Conservation (phyloP, 169 alveolate genomes). For the Eimeria acervulina region DNA sequence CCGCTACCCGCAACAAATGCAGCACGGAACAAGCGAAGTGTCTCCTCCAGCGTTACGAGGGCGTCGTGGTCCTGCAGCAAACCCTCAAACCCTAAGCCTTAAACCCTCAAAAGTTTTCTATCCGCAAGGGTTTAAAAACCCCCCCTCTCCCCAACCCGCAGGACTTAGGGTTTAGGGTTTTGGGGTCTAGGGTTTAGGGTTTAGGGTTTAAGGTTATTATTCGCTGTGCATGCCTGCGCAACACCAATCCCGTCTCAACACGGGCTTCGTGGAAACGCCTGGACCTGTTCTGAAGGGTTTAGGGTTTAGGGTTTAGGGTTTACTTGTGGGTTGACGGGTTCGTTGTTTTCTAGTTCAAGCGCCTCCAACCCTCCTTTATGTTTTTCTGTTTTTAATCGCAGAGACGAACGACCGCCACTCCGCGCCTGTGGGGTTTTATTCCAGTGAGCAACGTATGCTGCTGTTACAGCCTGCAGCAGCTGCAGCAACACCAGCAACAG, state of each 20-base stretch:
- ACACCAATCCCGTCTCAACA: too few species aligned
- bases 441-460: constrained; percentile 55
- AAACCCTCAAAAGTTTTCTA: constrained; percentile 30
- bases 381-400: constrained; percentile 1
- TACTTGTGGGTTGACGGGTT: constrained; percentile 62
- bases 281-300: too few species aligned
- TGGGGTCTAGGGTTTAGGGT: background rate
- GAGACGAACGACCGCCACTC: background rate
- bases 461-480: constrained; percentile 44
- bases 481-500: constrained; percentile 45
- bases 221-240: too few species aligned
- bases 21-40: constrained; percentile 80
- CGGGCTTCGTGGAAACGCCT: too few species aligned
- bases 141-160: too few species aligned
- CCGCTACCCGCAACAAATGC: constrained; percentile 88
- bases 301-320: background rate
- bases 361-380: constrained; percentile 33
- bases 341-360: constrained; percentile 1
- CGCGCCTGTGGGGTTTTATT: constrained; percentile 23
- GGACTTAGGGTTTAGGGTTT: too few species aligned
- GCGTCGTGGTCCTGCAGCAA: constrained; percentile 86
- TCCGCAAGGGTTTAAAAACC: too few species aligned
- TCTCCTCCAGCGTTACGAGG: constrained; percentile 83
- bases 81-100: too few species aligned
- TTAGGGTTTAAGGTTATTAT: background rate